Conservation (phyloP, 768 basidiomycete genomes). For the Paxillus ammoniavirescens region DNA sequence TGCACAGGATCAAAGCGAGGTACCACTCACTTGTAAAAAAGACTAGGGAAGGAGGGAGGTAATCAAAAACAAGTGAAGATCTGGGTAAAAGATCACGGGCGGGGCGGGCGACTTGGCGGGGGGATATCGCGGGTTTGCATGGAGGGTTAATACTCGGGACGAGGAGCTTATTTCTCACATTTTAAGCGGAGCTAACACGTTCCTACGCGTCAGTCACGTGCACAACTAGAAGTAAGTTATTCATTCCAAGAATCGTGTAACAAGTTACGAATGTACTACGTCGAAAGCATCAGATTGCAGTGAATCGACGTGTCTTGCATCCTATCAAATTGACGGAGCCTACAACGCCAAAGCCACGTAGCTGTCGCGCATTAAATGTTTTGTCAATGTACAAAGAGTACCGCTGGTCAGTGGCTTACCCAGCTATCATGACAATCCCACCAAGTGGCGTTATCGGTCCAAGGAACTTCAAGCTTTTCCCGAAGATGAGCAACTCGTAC, state of each 20-base stretch:
- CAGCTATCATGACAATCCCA: slow-evolving; percentile 62
- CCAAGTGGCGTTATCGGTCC: slow-evolving; percentile 71
- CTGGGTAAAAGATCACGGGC: background rate
- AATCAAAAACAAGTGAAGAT: slow-evolving; percentile 1
- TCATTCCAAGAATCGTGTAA: background rate
- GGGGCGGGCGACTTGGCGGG: slow-evolving; percentile 4
- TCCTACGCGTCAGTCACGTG: slow-evolving; percentile 44
- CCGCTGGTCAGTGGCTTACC: slow-evolving; percentile 40
- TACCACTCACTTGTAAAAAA: slow-evolving; percentile 7
- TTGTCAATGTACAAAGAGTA: background rate
- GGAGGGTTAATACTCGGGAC: slow-evolving; percentile 20
- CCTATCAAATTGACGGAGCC: background rate
- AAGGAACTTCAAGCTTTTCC: slow-evolving; percentile 43
- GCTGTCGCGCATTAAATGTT: slow-evolving; percentile 30
- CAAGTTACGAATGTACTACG: background rate
- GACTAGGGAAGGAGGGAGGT: background rate
- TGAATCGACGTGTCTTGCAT: background rate
- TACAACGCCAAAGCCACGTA: slow-evolving; percentile 54
- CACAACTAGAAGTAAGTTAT: no score
- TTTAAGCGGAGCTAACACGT: slow-evolving; percentile 49
- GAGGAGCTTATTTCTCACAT: slow-evolving; percentile 28
- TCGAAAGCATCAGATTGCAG: background rate
- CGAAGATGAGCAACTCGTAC: slow-evolving; percentile 3
- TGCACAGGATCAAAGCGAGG: background rate
- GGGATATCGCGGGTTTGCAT: slow-evolving; percentile 25